Base-by-base conservation (phyloP, 495 filamentous ascomycete species). In the Neurospora terricola region DNA sequence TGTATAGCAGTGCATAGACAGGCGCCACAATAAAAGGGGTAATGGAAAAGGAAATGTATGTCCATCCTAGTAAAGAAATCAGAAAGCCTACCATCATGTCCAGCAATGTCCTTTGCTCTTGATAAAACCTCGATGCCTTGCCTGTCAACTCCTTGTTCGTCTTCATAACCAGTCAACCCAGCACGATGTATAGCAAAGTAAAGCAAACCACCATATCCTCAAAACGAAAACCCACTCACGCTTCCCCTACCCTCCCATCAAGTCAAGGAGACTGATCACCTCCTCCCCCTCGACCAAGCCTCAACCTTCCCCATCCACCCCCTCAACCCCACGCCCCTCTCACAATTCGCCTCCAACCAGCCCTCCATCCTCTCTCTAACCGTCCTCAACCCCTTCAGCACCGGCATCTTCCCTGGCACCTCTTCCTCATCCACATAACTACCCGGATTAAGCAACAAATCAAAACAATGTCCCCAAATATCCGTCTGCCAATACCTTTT, bases 401-500 rank as follows among this genome's bases (percentile, higher is more conserved):
- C 88, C 0, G 94, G 94, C 82, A 96, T 84, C 71, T 82, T 83
- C 21, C 48, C 48, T 3, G 39, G 77, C 1, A 84, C 86, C 36
- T 88, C 87, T 82, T 94, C 91, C 8, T 54, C 75, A 69, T 89
- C 89, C 45, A 90, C 83, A 75, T 89, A 86, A 71, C 79, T 80
- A 71, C 85, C 84, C 3, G 96, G 94, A 80, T 99, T 99, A 12
- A 99, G 82, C 73, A 98, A 80, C 68, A 98, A 76, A 76, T 96
- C 93, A 80, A 99, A 97, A 23, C 92, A 87, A 72, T 91, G 88
- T 1, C 72, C 82, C 96, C 96, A 98, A 70, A 99, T 87, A 71
- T 97, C 93, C 70, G 89, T 90, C 84, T 98, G 94, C 96, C 96
- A 98, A 80, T 98, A 98, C 30, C 96, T 80, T 82, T 98, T 98